Conservation (phyloP, 495 filamentous ascomycete species). For the Parachaetomium inaequale region DNA sequence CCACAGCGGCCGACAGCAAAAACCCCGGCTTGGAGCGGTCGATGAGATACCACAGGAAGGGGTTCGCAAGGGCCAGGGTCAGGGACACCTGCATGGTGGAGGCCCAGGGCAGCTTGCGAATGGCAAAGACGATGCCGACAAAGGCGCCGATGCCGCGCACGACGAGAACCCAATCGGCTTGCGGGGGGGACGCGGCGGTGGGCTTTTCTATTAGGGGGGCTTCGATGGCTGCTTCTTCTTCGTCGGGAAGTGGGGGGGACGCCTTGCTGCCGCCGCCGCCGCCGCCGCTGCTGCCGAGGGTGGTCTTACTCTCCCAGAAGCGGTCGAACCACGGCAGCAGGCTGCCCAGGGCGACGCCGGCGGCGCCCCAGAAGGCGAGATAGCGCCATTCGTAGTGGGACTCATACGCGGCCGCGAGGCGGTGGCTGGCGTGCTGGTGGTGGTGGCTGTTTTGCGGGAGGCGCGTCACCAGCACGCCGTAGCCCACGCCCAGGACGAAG, state of each 20-base stretch:
- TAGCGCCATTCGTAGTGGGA: constrained; percentile 62
- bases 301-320: constrained; percentile 47
- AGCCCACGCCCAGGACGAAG: constrained; percentile 77
- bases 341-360: constrained; percentile 71
- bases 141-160: constrained; percentile 89
- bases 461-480: constrained; percentile 82
- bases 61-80: constrained; percentile 87
- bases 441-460: constrained; percentile 49
- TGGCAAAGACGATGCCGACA: constrained; percentile 93
- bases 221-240: no score
- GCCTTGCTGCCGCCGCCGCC: no score
- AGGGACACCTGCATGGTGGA: constrained; percentile 90
- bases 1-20: constrained; percentile 66
- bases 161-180: constrained; percentile 72
- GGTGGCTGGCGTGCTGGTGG: constrained; percentile 23
- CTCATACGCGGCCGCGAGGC: constrained; percentile 26
- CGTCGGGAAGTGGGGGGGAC: no score
- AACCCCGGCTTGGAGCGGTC: constrained; percentile 87
- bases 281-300: background rate
- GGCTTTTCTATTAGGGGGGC: background rate
- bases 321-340: constrained; percentile 82
- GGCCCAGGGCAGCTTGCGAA: constrained; percentile 88
- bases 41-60: constrained; percentile 92
- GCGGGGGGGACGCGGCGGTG: background rate
- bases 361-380: constrained; percentile 73